Conservation (phyloP, 192 early-diverging fungal species). For the Cladochytrium replicatum region DNA sequence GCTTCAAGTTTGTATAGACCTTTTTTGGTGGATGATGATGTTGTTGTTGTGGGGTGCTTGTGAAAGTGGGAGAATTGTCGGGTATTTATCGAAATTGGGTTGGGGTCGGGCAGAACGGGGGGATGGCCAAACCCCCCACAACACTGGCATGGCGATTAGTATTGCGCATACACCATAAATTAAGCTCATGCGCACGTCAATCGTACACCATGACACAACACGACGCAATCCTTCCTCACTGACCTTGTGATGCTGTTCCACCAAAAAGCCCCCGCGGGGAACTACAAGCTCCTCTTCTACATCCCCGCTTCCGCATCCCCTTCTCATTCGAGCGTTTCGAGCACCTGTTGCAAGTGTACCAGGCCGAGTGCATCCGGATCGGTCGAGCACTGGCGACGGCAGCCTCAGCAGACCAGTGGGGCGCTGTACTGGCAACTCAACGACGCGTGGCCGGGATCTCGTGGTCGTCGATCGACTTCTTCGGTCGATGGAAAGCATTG, state of each 20-base stretch:
- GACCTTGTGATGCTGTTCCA: not conserved
- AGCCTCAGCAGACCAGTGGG: not conserved
- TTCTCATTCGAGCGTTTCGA: not conserved
- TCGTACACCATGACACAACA: too few species aligned
- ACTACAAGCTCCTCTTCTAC: not conserved
- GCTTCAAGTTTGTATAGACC: too few species aligned
- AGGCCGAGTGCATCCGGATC: not conserved
- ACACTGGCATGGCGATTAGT: too few species aligned
- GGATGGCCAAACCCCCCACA: too few species aligned
- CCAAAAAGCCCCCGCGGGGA: not conserved
- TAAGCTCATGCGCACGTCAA: too few species aligned
- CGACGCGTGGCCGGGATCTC: not conserved
- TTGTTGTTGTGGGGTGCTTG: too few species aligned
- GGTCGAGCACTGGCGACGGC: not conserved
- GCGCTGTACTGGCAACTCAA: not conserved
- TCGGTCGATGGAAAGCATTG: not conserved
- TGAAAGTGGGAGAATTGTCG: too few species aligned
- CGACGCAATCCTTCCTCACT: not conserved
- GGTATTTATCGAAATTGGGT: too few species aligned
- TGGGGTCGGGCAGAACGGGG: too few species aligned
- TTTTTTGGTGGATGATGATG: too few species aligned
- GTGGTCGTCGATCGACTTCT: not conserved
- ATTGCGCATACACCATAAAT: too few species aligned
- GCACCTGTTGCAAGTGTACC: not conserved
- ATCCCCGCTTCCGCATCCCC: not conserved